These are phyloP conservation scores for Erigeron canadensis DNA, from an alignment of 129 eudicot species.

Conservation along the genomic window DNA sequence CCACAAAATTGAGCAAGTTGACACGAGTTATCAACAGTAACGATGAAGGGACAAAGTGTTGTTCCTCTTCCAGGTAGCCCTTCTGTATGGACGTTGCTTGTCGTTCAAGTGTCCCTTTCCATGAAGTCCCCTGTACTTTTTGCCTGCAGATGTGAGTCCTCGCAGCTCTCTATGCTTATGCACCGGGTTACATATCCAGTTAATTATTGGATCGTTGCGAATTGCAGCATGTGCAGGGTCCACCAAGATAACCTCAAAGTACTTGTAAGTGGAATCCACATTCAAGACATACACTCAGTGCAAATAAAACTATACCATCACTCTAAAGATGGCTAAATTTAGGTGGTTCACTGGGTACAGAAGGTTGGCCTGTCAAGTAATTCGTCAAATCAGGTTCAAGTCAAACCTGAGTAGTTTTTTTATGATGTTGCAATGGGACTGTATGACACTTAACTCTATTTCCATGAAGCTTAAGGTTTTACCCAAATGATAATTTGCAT, in stretches of 20 bases:
- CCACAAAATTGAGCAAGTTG: too few species aligned
- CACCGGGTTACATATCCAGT: constrained; percentile 19
- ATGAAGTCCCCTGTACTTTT: constrained; percentile 68
- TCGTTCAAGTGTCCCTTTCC: constrained; percentile 62
- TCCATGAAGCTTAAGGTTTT: too few species aligned
- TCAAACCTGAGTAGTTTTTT: too few species aligned
- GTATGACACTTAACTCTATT: too few species aligned
- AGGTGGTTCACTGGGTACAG: too few species aligned
- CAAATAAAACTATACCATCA: too few species aligned
- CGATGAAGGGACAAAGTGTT: constrained; percentile 60
- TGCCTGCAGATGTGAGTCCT: constrained; percentile 70
- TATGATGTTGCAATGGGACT: too few species aligned
- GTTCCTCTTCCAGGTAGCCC: constrained; percentile 82
- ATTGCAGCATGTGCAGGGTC: constrained; percentile 8
- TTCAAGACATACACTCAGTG: not conserved
- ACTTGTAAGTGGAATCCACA: constrained; percentile 47
- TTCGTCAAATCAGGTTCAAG: too few species aligned
- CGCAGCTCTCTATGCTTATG: constrained; percentile 46
- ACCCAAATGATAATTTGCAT: too few species aligned
- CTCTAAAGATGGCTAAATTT: too few species aligned
- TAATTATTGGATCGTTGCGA: constrained; percentile 11
- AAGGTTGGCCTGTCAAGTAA: too few species aligned
- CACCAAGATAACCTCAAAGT: constrained; percentile 17
- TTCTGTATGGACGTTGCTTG: constrained; percentile 56
- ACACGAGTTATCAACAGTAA: constrained; percentile 39